Evolutionary conservation across 495 filamentous ascomycete genomes (phyloP), one percentile per base, ranked within the genome.

Genomic region (Amorphotheca resinae): DNA sequence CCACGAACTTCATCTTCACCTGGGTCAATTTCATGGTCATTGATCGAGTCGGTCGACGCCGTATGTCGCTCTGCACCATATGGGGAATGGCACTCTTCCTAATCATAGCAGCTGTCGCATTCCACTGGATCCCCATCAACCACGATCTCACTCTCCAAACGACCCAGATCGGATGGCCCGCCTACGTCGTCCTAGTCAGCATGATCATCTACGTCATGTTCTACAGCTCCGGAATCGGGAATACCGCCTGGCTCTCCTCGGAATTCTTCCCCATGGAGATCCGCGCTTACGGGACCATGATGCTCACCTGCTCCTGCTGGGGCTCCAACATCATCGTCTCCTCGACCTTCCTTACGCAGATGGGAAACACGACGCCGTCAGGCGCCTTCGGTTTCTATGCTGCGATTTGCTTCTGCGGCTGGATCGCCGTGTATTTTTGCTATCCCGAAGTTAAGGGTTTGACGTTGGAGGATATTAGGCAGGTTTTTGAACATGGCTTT

Each of bases 371-470:
- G 42, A 70, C 68, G 0, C 67, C 66, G 0, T 64, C 60, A 17
- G 69, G 70, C 4, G 62, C 70, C 0, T 74, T 72, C 42, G 69
- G 69, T 12, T 72, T 74, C 55, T 74, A 70, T 42, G 66, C 67
- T 6, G 65, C 51, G 1, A 67, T 74, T 21, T 70, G 63, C 47
- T 57, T 64, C 18, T 39, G 67, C 21, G 64, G 68, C 25, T 70
- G 62, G 53, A 49, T 72, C 6, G 55, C 58, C 38, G 57, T 74
- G 42, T 60, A 60, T 38, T 66, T 70, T 52, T 70, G 56, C 52
- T 74, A 67, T 42, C 70, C 70, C 1, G 69, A 74, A 40, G 63
- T 66, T 3, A 63, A 61, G 6, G 67, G 67, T 15, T 52, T 73
- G 48, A 58, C 60, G 4, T 56, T 74, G 1, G 70, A 74, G 47